Evolutionary conservation across 306 rosid genomes (phyloP).

Genomic region (Malus fusca): DNA sequence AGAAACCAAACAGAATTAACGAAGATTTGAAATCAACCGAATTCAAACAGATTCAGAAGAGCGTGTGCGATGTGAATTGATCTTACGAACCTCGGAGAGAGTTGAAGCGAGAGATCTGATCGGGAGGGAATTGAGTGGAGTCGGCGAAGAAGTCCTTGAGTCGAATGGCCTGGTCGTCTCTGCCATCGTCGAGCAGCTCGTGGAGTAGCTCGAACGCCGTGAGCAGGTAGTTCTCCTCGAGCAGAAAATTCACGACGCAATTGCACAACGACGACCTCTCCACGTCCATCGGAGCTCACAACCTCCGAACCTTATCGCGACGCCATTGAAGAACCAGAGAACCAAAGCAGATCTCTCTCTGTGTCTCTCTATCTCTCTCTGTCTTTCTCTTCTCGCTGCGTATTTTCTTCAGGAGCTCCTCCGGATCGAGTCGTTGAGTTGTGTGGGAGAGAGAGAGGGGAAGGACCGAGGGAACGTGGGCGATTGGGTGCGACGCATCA

Average conservation of each 20-base stretch:
- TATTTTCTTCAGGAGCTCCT: background rate
- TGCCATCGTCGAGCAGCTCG: conserved; percentile 95
- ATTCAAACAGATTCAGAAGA: background rate
- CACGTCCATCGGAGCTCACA: conserved; percentile 51
- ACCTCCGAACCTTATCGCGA: background rate
- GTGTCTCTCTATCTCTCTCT: conserved; percentile 16
- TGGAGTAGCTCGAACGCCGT: conserved; percentile 98
- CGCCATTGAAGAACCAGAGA: conserved; percentile 31
- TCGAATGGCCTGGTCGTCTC: conserved; percentile 83
- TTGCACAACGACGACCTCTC: conserved; percentile 96
- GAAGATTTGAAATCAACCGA: background rate
- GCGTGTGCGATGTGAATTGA: background rate
- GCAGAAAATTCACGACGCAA: conserved; percentile 90
- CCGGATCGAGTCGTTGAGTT: background rate
- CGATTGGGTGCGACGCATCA: background rate
- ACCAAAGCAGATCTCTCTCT: conserved; percentile 19
- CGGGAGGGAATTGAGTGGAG: conserved; percentile 70
- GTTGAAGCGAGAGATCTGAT: conserved; percentile 82
- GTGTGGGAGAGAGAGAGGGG: background rate
- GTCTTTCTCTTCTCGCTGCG: conserved; percentile 20
- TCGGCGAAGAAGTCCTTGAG: conserved; percentile 77
- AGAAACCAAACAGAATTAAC: background rate
- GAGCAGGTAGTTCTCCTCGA: conserved; percentile 82
- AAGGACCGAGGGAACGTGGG: background rate
- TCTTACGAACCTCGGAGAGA: conserved; percentile 59